Percentiles rank a stretch among this genome's conserved stretches.
These are phyloP conservation scores for Geotrichum restrictum DNA, from an alignment of 1,139 yeast genomes.

Conservation along the genomic window DNA sequence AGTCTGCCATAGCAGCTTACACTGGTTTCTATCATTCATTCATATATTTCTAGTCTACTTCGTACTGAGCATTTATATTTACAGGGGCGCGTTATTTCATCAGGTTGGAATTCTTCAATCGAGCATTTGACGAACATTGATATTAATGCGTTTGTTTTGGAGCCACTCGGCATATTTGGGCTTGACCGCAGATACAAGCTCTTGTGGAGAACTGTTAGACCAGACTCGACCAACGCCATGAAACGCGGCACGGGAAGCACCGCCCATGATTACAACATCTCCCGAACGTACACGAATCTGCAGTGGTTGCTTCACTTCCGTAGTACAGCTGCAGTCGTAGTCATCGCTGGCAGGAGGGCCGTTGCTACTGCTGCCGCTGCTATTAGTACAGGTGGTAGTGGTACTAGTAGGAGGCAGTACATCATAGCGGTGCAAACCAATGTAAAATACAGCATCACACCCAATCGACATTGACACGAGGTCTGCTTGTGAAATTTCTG, in stretches of 20 bases:
- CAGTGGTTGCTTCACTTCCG: conserved; percentile 30
- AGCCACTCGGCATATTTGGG: conserved; percentile 36
- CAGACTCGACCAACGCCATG: conserved; percentile 45
- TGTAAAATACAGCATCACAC: conserved; percentile 41
- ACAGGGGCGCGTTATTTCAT: too few species aligned
- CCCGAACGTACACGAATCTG: conserved; percentile 40
- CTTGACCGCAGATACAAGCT: conserved; percentile 23
- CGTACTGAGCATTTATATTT: too few species aligned
- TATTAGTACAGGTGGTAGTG: too few species aligned
- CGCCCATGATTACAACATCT: conserved; percentile 44
- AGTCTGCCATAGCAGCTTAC: too few species aligned
- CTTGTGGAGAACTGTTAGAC: conserved; percentile 36
- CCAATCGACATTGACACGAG: conserved; percentile 41
- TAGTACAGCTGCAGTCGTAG: too few species aligned
- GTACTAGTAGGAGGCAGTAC: too few species aligned
- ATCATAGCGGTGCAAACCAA: conserved; percentile 27
- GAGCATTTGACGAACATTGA: conserved; percentile 44
- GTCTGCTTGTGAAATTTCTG: conserved; percentile 41
- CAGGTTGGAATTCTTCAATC: too few species aligned
- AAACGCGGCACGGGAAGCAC: conserved; percentile 40
- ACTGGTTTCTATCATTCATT: too few species aligned
- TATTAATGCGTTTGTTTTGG: conserved; percentile 39
- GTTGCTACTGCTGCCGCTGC: not conserved
- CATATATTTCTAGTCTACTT: too few species aligned
- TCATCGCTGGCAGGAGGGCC: not conserved